Evolutionary conservation across 2,329 filamentous ascomycete genomes (phyloP), one percentile per base, ranked within the genome.

Genomic region (Penicillium digitatum): DNA sequence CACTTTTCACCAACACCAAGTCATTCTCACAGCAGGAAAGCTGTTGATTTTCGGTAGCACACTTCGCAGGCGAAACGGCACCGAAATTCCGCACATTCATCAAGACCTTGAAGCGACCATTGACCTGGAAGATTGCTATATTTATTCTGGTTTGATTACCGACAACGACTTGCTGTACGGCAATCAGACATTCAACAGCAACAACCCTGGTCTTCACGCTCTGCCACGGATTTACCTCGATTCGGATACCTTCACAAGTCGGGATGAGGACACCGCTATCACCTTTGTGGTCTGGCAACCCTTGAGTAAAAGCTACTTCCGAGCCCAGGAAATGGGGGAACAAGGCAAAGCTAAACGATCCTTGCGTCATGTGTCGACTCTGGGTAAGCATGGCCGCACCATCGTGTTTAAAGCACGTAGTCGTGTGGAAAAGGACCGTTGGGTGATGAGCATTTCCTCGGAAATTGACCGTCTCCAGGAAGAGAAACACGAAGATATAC

Each of bases 261-360:
- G 79, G 0, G 84, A 87, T 60, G 84, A 86, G 62, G 84, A 87
- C 62, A 80, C 81, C n/a, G 84, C 84, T 72, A 85, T 82, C 0
- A 84, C 81, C 2, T 87, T 87, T 64, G 84, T 86, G n/a, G 74
- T 87, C 39, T 87, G 84, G 84, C 81, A 85, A 60, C 81, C 80
- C 35, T 77, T 79, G 58, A 77, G 75, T 56, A 84, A 83, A 63
- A 78, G 77, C 9, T 79, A 81, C 63, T 86, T 87, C 65, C 72
- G 73, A 45, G 74, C 71, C 5, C 68, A 66, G n/a, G 71, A 77
- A 56, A 63, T 69, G n/a, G 66, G 69, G 22, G 68, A 72, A 24
- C 64, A 72, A 54, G 72, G 76, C 34, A 68, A 72, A 48, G 72
- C 69, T 24, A 76, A 76, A 24, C 79, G 76, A 54, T 72, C 74